phyloP scores from a whole-genome alignment of 345 rosid species.

The Melaleuca quinquenervia region DNA sequence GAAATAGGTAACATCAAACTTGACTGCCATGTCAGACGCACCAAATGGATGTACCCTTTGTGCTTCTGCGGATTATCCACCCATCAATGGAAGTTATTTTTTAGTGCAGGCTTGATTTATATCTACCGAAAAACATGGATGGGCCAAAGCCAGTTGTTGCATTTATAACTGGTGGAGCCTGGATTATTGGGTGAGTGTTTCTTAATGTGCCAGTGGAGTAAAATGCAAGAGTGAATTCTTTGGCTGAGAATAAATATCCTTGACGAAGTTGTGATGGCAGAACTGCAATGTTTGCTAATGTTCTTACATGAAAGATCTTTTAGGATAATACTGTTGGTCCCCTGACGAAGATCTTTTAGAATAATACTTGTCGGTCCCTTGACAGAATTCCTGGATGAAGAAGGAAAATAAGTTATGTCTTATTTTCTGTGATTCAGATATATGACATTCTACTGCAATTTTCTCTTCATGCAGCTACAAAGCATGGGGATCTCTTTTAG shows the following conservation, averaged over 20 bases:
- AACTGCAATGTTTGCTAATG: neutral
- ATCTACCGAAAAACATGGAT: slow-evolving; percentile 58
- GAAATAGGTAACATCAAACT: slow-evolving; percentile 57
- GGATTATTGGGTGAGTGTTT: slow-evolving; percentile 88
- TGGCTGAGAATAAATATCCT: neutral
- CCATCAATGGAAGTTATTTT: neutral
- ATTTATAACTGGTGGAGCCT: slow-evolving; percentile 94
- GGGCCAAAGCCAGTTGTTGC: slow-evolving; percentile 89
- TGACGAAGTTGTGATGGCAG: neutral
- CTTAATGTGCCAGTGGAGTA: neutral
- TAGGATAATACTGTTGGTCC: neutral
- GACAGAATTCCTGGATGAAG: neutral
- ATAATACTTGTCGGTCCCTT: neutral
- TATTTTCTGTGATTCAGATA: neutral
- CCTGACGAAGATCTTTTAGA: neutral
- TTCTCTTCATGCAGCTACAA: slow-evolving; percentile 61
- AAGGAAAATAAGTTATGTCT: neutral
- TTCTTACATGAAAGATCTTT: neutral
- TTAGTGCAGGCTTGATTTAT: slow-evolving; percentile 74
- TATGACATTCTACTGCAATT: neutral
- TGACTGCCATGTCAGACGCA: neutral
- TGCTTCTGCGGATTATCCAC: neutral
- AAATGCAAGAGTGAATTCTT: neutral
- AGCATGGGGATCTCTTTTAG: slow-evolving; percentile 98
- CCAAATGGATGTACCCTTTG: neutral